Conservation (phyloP, 2,329 filamentous ascomycete genomes). For the Dichotomopilus funicola region DNA sequence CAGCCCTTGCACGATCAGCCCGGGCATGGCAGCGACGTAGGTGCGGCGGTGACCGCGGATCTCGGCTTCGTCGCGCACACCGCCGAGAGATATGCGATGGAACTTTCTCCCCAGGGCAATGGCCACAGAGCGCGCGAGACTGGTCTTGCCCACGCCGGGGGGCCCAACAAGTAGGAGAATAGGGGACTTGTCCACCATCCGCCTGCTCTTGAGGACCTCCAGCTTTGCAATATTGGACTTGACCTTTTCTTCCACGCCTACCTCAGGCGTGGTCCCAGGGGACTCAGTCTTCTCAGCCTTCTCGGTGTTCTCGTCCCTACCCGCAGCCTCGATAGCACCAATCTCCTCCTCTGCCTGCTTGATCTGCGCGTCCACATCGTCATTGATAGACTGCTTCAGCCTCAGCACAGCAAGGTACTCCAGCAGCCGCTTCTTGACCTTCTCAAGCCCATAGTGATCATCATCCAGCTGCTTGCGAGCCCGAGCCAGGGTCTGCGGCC, state of each 20-base stretch:
- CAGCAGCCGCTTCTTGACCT: conserved; percentile 91
- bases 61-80: conserved; percentile 92
- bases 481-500: conserved; percentile 66
- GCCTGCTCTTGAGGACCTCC: conserved; percentile 70
- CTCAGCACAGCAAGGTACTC: conserved; percentile 96
- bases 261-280: conserved; percentile 8
- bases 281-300: no score
- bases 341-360: conserved; percentile 55
- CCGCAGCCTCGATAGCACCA: conserved; percentile 38
- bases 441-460: conserved; percentile 93
- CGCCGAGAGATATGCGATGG: conserved; percentile 91
- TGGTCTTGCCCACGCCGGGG: conserved; percentile 93
- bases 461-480: conserved; percentile 89
- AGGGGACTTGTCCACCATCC: conserved; percentile 89
- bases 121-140: conserved; percentile 85
- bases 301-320: conserved; percentile 24
- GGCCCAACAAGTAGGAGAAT: conserved; percentile 91
- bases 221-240: conserved; percentile 55
- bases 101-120: conserved; percentile 91
- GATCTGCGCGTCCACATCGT: conserved; percentile 74
- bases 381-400: conserved; percentile 85
- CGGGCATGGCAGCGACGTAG: conserved; percentile 98
- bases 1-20: conserved; percentile 83
- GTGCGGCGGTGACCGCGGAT: conserved; percentile 91
- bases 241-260: conserved; percentile 29